Conservation (phyloP, 176 grass and related monocot genomes). For the Leersia perrieri region DNA sequence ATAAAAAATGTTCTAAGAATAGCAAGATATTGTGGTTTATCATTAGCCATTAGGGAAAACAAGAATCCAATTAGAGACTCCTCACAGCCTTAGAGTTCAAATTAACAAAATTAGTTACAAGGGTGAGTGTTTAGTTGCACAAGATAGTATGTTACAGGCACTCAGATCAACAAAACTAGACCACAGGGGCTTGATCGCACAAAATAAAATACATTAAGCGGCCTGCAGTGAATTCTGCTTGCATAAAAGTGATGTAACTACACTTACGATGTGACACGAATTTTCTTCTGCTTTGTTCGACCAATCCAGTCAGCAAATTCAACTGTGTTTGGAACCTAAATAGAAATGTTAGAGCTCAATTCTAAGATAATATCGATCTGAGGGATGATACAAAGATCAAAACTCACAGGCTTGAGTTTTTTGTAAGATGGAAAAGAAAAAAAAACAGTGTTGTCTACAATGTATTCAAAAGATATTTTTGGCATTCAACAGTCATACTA, state of each 20-base stretch:
- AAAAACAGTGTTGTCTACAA: background rate
- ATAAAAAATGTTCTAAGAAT: background rate
- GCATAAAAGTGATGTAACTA: background rate
- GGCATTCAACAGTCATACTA: constrained; percentile 15
- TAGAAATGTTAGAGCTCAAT: constrained; percentile 26
- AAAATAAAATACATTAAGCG: background rate
- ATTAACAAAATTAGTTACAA: background rate
- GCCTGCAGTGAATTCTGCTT: background rate
- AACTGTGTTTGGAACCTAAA: constrained; percentile 85
- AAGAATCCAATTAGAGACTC: background rate
- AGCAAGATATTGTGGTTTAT: background rate
- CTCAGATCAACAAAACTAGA: constrained; percentile 15
- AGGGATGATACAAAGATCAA: background rate
- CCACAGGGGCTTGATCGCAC: background rate
- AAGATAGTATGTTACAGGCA: background rate
- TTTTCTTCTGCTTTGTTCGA: constrained; percentile 94
- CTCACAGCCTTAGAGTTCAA: background rate
- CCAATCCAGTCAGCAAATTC: constrained; percentile 99
- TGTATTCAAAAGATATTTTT: constrained; percentile 22
- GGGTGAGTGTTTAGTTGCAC: background rate
- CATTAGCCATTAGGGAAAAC: background rate
- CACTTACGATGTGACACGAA: constrained; percentile 80
- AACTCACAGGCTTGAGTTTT: constrained; percentile 12
- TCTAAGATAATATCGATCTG: constrained; percentile 17
- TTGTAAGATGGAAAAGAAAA: background rate